Conservation (phyloP, 352 stramenopile genomes). For the Globisporangium carolinianum region DNA sequence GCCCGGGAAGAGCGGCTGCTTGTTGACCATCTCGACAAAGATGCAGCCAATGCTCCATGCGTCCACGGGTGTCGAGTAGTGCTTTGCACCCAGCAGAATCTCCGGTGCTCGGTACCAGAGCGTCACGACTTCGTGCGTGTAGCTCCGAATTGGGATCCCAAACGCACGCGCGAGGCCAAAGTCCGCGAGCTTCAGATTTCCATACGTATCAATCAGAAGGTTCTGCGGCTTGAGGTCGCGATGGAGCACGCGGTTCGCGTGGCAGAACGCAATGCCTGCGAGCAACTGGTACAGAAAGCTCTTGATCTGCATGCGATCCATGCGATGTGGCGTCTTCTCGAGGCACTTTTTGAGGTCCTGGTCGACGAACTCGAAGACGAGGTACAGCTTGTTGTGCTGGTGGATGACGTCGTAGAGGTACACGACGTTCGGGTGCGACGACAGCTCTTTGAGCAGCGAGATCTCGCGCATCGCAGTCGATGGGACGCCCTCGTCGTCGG, state of each 20-base stretch:
- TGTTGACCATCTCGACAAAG: constrained; percentile 92
- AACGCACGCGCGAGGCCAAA: constrained; percentile 90
- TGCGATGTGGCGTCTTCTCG: constrained; percentile 89
- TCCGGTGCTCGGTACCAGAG: constrained; percentile 95
- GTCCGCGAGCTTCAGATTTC: constrained; percentile 89
- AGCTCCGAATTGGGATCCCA: constrained; percentile 78
- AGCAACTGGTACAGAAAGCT: constrained; percentile 80
- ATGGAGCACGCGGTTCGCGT: constrained; percentile 95
- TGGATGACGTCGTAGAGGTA: constrained; percentile 80
- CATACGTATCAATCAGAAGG: constrained; percentile 84
- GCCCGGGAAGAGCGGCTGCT: constrained; percentile 84
- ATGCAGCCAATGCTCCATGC: constrained; percentile 92
- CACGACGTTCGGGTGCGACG: constrained; percentile 93
- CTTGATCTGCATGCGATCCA: constrained; percentile 79
- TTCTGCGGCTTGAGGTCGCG: constrained; percentile 98
- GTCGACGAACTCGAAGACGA: constrained; percentile 86
- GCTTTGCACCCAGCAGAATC: constrained; percentile 90
- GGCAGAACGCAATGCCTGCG: constrained; percentile 90
- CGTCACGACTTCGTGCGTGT: constrained; percentile 94
- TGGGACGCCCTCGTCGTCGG: constrained; percentile 96
- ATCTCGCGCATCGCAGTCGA: constrained; percentile 98
- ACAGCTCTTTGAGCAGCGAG: constrained; percentile 92
- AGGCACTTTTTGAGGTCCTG: constrained; percentile 87
- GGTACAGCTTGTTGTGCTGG: constrained; percentile 82
- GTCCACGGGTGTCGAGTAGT: constrained; percentile 93